Evolutionary conservation across 1,284 basidiomycete species (phyloP), one percentile per base, ranked within the genome.

Genomic region (Puccinia novopanici): DNA sequence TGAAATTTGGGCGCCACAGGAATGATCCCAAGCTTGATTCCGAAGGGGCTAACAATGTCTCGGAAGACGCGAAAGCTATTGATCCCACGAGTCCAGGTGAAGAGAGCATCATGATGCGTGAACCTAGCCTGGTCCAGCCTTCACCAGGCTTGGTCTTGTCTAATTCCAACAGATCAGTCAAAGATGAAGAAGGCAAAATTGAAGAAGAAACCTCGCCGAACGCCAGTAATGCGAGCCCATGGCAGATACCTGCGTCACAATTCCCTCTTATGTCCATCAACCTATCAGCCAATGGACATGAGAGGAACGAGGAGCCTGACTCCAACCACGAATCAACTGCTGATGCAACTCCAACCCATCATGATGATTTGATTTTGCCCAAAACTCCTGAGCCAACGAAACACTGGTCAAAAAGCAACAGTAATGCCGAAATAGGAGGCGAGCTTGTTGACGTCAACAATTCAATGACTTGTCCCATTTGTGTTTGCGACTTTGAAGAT

Each of bases 401-500:
- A 68, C 24, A 15, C 12, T 63, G 48, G 30, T 15, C 40, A 42
- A 24, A 45, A 6, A 59, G 59, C 71, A 48, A 63, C 10, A 54
- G 73, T 27, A 50, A 75, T 68, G 34, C 73, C 80, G 22, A 84
- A 83, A 68, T 75, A 77, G 24, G 45, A 42, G 17, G 70, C 24
- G 40, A 71, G 61, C 70, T 73, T 6, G 74, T 68, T 57, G 81
- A 80, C 57, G 52, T 52, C 68, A 82, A 84, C 37, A 81, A 91
- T 17, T 89, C 90, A 55, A 92, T 93, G 85, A 93, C 92, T 34
- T 97, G 94, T 86, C 94, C 95, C 8, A 97, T 97, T 82, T 97
- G 95, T 85, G 91, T 96, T 81, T 88, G 93, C 55, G 94, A 95
- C 83, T 97, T 97, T 84, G 92, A 95, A 85, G 91, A 93, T 82